Percentiles rank a stretch among this genome's conserved stretches.
Evolutionary conservation across 148 eudicot species (phyloP).

Genomic region (Euryodendron excelsum): DNA sequence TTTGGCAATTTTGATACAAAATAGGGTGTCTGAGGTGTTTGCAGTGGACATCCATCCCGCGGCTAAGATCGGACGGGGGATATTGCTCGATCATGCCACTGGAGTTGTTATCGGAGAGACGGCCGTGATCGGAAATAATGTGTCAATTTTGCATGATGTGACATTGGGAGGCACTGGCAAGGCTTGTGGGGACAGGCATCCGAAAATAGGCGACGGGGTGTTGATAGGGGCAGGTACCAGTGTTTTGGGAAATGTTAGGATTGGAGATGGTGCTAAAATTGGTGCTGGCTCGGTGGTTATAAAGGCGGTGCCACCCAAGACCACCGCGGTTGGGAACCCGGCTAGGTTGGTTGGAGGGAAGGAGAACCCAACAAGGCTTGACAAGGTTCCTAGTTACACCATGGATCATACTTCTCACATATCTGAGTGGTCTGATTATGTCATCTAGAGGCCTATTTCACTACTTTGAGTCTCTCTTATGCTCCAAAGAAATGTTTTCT

Average conservation of each 20-base stretch:
- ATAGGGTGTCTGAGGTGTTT: conserved; percentile 61
- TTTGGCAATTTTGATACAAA: conserved; percentile 57
- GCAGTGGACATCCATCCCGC: conserved; percentile 81
- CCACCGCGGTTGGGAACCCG: conserved; percentile 78
- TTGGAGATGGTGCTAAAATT: conserved; percentile 78
- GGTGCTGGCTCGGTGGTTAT: conserved; percentile 77
- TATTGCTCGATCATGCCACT: conserved; percentile 75
- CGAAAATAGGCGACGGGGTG: conserved; percentile 73
- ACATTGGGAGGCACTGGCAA: conserved; percentile 80
- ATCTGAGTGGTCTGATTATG: conserved; percentile 75
- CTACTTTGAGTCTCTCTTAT: too few species aligned
- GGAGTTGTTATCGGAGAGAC: conserved; percentile 77
- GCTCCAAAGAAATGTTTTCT: too few species aligned
- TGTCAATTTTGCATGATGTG: conserved; percentile 68
- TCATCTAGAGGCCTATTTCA: conserved; percentile 27
- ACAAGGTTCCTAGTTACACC: conserved; percentile 55
- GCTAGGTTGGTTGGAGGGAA: conserved; percentile 72
- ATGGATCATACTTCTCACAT: conserved; percentile 76
- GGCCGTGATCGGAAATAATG: conserved; percentile 68
- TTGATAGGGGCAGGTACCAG: conserved; percentile 77
- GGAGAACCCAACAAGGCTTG: conserved; percentile 49
- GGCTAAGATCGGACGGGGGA: conserved; percentile 63
- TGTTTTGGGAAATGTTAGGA: conserved; percentile 64
- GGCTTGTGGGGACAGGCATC: conserved; percentile 59
- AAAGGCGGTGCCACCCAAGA: conserved; percentile 50